These are phyloP conservation scores for Diaporthe citri DNA, from an alignment of 2,329 filamentous ascomycete genomes.

Conservation along the genomic window DNA sequence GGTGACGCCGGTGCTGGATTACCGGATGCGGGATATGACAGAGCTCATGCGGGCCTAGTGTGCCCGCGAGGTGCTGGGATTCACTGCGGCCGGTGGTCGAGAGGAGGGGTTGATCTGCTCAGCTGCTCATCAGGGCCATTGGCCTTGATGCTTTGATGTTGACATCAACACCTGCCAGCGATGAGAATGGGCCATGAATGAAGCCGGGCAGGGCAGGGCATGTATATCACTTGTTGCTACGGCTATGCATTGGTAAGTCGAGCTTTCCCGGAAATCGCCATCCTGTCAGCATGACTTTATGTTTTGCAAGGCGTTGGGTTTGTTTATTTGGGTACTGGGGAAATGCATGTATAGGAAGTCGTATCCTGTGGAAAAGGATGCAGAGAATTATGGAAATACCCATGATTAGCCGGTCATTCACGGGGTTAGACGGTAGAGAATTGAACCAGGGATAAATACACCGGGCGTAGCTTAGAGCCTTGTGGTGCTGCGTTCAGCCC, in stretches of 20 bases:
- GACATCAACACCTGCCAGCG: neutral
- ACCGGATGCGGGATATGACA: constrained; percentile 72
- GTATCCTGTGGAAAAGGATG: neutral
- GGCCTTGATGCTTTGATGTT: neutral
- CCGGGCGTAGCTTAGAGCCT: no score
- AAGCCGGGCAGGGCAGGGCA: neutral
- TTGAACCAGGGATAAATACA: neutral
- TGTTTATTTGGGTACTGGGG: neutral
- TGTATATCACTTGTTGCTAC: neutral
- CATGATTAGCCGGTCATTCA: constrained; percentile 29
- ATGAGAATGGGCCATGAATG: neutral
- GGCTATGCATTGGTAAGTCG: neutral
- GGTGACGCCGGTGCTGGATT: constrained; percentile 72
- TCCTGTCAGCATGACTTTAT: neutral
- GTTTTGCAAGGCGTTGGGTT: constrained; percentile 22
- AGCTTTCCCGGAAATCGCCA: neutral
- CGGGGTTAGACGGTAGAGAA: neutral
- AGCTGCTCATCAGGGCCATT: neutral
- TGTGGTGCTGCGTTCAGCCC: neutral
- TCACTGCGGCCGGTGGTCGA: neutral
- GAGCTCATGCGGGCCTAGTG: constrained; percentile 60
- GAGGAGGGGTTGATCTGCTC: neutral
- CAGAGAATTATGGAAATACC: constrained; percentile 36
- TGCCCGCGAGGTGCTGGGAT: constrained; percentile 21
- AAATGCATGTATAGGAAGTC: neutral